Evolutionary conservation across 495 filamentous ascomycete genomes (phyloP).

Genomic region (Trichoderma virens): DNA sequence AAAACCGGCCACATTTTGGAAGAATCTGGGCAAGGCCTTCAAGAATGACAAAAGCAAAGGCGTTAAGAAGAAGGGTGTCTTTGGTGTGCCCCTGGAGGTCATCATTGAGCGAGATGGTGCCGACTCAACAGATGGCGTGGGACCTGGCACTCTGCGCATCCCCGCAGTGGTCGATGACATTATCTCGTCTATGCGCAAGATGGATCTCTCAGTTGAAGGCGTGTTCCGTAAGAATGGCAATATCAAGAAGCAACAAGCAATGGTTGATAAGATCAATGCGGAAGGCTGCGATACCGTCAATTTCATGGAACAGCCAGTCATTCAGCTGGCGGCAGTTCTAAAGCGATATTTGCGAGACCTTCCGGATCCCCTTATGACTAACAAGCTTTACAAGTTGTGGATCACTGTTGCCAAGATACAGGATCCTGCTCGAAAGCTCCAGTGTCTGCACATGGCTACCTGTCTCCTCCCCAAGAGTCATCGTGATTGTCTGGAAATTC

Average conservation of each 20-base stretch:
- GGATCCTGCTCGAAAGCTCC: conserved; percentile 72
- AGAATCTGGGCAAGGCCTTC: conserved; percentile 94
- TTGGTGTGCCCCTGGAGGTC: conserved; percentile 76
- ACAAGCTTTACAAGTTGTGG: conserved; percentile 88
- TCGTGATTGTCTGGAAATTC: conserved; percentile 87
- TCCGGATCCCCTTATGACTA: conserved; percentile 88
- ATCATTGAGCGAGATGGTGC: conserved; percentile 90
- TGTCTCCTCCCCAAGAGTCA: conserved; percentile 90
- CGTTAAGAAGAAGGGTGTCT: conserved; percentile 87
- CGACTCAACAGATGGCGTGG: conserved; percentile 92
- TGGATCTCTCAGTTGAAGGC: conserved; percentile 98
- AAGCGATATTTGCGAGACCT: conserved; percentile 95
- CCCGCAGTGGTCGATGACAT: conserved; percentile 87
- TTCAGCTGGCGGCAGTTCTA: conserved; percentile 88
- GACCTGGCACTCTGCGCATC: conserved; percentile 79
- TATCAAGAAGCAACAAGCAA: conserved; percentile 79
- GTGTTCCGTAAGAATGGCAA: conserved; percentile 99
- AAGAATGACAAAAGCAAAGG: conserved; percentile 70
- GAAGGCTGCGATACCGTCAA: conserved; percentile 76
- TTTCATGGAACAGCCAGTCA: conserved; percentile 73
- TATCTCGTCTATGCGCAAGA: conserved; percentile 87
- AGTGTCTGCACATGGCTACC: conserved; percentile 84
- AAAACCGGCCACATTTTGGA: conserved; percentile 86
- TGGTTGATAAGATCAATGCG: conserved; percentile 73
- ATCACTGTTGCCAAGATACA: conserved; percentile 84